Evolutionary conservation across 2,329 filamentous ascomycete species (phyloP).

Genomic region (Moelleriella libera): DNA sequence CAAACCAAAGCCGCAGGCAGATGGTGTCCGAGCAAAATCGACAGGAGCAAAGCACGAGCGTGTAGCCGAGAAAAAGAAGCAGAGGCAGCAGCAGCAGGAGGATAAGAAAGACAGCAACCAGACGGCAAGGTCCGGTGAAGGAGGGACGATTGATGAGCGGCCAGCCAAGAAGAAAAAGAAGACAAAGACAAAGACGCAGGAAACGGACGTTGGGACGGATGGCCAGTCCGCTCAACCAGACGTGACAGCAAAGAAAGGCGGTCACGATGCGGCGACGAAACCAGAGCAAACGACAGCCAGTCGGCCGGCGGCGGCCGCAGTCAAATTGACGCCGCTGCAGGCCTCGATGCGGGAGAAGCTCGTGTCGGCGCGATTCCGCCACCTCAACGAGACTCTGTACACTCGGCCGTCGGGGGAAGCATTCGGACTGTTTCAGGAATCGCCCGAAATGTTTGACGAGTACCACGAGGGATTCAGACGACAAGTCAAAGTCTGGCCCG

Average conservation of each 20-base stretch:
- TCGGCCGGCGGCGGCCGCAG: constrained; percentile 23
- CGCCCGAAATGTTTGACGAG: constrained; percentile 87
- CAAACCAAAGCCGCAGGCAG: constrained; percentile 11
- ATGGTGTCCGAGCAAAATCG: not conserved
- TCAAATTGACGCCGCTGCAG: constrained; percentile 81
- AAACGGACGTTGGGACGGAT: not conserved
- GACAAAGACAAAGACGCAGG: not conserved
- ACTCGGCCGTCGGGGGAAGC: constrained; percentile 77
- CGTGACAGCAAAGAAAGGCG: too few relatives aligned
- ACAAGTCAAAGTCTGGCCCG: constrained; percentile 91
- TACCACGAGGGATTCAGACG: constrained; percentile 95
- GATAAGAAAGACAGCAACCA: not conserved
- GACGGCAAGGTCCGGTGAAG: too few relatives aligned
- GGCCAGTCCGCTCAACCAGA: too few relatives aligned
- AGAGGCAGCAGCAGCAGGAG: not conserved
- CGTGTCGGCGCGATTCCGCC: constrained; percentile 86
- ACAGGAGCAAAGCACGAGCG: not conserved
- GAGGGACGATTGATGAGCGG: too few relatives aligned
- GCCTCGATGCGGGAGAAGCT: constrained; percentile 91
- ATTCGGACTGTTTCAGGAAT: constrained; percentile 67
- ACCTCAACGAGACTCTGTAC: constrained; percentile 94
- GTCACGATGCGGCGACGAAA: too few relatives aligned
- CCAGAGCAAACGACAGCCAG: constrained; percentile 7
- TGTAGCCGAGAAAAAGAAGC: not conserved
- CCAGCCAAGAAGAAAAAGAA: not conserved